Evolutionary conservation across 805 yeast species (phyloP).

Genomic region (Candida broadrunensis): DNA sequence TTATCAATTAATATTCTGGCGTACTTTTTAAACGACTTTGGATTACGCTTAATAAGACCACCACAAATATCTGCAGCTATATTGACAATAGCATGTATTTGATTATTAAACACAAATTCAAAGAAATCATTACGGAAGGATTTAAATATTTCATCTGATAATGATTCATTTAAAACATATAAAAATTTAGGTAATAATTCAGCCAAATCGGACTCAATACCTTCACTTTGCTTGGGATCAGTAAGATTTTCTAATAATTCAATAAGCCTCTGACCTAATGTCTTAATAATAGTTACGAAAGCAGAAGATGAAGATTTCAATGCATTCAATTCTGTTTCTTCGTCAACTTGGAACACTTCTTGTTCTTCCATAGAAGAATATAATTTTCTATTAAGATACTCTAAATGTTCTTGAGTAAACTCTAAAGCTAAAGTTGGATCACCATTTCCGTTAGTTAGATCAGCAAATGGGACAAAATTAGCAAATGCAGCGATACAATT

Average conservation of each 20-base stretch:
- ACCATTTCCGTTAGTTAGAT: constrained; percentile 46
- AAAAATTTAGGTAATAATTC: constrained; percentile 35
- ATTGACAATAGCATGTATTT: constrained; percentile 58
- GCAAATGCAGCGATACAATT: constrained; percentile 69
- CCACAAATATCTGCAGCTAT: constrained; percentile 73
- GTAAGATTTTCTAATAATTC: constrained; percentile 67
- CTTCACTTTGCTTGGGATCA: constrained; percentile 49
- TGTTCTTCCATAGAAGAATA: constrained; percentile 19
- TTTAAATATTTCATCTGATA: constrained; percentile 54
- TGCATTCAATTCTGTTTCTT: constrained; percentile 50
- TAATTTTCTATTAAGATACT: constrained; percentile 45
- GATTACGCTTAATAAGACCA: constrained; percentile 64
- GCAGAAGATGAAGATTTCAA: constrained; percentile 70
- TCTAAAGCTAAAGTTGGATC: constrained; percentile 41
- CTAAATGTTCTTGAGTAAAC: constrained; percentile 64
- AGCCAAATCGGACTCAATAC: constrained; percentile 48
- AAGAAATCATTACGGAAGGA: constrained; percentile 46
- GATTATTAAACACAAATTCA: constrained; percentile 58
- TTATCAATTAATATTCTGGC: constrained; percentile 45
- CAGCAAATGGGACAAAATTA: constrained; percentile 68
- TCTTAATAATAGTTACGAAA: constrained; percentile 57
- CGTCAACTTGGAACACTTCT: constrained; percentile 37
- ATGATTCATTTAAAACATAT: constrained; percentile 49
- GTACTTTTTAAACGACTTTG: constrained; percentile 42
- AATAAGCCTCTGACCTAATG: constrained; percentile 58